Percentiles rank a stretch among this genome's conserved stretches.
Conservation (phyloP, 2,329 filamentous ascomycete species). For the Neonectria hederae region DNA sequence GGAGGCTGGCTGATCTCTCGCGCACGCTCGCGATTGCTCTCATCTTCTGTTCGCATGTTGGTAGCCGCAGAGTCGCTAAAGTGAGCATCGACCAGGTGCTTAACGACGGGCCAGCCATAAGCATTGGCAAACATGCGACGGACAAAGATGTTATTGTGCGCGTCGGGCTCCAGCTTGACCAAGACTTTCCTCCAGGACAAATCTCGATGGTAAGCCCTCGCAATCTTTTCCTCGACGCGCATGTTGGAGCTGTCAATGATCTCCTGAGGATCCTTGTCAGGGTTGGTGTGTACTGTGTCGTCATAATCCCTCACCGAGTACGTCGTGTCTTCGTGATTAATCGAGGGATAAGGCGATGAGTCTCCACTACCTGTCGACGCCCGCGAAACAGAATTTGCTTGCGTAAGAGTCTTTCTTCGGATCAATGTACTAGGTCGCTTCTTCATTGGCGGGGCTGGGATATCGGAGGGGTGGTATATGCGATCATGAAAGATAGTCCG, state of each 20-base stretch:
- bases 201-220: constrained; percentile 90
- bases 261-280: constrained; percentile 51
- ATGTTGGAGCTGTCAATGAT: constrained; percentile 71
- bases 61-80: constrained; percentile 78
- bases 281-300: constrained; percentile 58
- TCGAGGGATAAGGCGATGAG: constrained; percentile 48
- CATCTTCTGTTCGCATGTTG: constrained; percentile 72
- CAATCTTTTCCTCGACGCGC: constrained; percentile 98
- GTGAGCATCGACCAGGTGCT: constrained; percentile 94
- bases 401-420: constrained; percentile 44
- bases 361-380: constrained; percentile 40
- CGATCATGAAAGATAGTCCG: constrained; percentile 97
- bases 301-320: constrained; percentile 62
- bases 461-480: constrained; percentile 92
- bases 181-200: constrained; percentile 97
- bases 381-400: constrained; percentile 36
- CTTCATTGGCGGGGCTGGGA: constrained; percentile 80
- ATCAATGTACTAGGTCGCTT: constrained; percentile 55
- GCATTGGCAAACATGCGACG: constrained; percentile 97
- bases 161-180: constrained; percentile 93
- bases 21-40: constrained; percentile 74
- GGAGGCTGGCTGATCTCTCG: constrained; percentile 66
- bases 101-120: constrained; percentile 95
- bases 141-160: constrained; percentile 98
- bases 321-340: constrained; percentile 55